These are phyloP conservation scores for Colletotrichum sp. DNA, from an alignment of 2,329 filamentous ascomycete genomes.

Conservation along the genomic window DNA sequence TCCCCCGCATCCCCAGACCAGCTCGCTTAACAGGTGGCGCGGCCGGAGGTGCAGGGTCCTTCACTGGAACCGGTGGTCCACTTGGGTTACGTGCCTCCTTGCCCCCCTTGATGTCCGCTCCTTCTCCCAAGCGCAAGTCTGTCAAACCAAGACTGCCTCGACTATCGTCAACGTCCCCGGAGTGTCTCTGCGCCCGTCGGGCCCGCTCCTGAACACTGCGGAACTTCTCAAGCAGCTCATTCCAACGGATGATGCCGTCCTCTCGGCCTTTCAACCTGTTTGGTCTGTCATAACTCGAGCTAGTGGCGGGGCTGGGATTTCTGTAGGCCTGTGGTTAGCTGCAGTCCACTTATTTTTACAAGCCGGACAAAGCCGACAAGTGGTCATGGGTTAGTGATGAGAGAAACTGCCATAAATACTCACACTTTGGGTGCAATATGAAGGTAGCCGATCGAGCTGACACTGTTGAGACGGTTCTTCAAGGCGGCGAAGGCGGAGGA, in stretches of 20 bases:
- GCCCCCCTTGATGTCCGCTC: conserved; percentile 40
- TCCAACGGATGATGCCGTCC: conserved; percentile 87
- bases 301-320: conserved; percentile 48
- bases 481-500: conserved; percentile 96
- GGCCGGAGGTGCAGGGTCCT: conserved; percentile 47
- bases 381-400: conserved; percentile 31
- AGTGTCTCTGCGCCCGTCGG: conserved; percentile 69
- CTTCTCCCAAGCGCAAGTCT: conserved; percentile 47
- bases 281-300: conserved; percentile 70
- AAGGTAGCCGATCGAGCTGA: conserved; percentile 94
- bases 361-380: conserved; percentile 28
- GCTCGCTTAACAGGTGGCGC: conserved; percentile 59
- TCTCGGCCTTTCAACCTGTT: conserved; percentile 83
- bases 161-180: conserved; percentile 56
- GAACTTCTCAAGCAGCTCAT: conserved; percentile 93
- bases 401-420: conserved; percentile 40
- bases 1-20: conserved; percentile 66
- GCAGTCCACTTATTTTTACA: conserved; percentile 31
- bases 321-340: background rate
- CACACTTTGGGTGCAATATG: conserved; percentile 83
- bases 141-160: conserved; percentile 45
- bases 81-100: conserved; percentile 43
- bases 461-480: conserved; percentile 95
- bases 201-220: conserved; percentile 87
- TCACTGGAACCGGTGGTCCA: conserved; percentile 48